phyloP scores from a whole-genome alignment of 169 alveolate genomes.

The Cyclospora cayetanensis region DNA sequence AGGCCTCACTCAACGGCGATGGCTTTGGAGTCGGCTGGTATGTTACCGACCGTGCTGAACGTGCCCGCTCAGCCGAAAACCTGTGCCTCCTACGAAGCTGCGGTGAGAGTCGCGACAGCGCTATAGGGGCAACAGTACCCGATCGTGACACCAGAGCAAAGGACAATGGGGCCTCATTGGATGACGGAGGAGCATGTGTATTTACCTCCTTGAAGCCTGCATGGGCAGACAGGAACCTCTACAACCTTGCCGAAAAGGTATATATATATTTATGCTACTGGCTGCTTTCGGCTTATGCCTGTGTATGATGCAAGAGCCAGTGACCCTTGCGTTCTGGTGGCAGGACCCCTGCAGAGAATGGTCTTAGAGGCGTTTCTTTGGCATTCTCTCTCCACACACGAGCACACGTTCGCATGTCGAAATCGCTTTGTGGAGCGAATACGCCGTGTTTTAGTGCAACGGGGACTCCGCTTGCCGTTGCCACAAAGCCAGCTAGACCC shows the following conservation, averaged over 20 bases:
- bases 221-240: conserved; percentile 71
- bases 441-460: too few relatives aligned
- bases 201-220: conserved; percentile 73
- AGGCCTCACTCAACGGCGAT: conserved; percentile 70
- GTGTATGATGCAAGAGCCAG: too few relatives aligned
- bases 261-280: background rate
- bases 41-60: background rate
- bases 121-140: background rate
- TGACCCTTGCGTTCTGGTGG: too few relatives aligned
- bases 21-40: conserved; percentile 76
- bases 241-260: conserved; percentile 68
- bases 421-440: too few relatives aligned
- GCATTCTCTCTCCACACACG: too few relatives aligned
- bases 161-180: background rate
- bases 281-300: too few relatives aligned
- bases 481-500: too few relatives aligned
- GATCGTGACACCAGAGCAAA: background rate
- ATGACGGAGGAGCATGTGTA: conserved; percentile 68
- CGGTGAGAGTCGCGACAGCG: background rate
- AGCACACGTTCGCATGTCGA: too few relatives aligned
- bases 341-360: too few relatives aligned
- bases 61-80: background rate
- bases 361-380: too few relatives aligned
- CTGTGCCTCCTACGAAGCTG: conserved; percentile 21
- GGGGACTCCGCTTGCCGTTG: too few relatives aligned